Evolutionary conservation across 2,329 filamentous ascomycete genomes (phyloP).

Genomic region (Thelonectria olida): DNA sequence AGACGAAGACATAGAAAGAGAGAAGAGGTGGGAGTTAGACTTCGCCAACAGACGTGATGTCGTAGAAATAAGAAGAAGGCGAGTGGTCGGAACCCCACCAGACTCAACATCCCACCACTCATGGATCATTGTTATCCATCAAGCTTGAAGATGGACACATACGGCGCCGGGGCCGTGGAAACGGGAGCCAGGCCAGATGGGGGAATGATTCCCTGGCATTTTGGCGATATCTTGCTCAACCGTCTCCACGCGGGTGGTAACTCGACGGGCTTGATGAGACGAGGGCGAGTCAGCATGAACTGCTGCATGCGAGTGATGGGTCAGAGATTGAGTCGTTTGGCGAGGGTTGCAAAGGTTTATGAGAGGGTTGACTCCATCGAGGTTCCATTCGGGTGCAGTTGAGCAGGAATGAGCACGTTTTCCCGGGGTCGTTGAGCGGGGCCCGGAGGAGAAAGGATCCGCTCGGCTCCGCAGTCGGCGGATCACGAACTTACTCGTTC

Average conservation of each 20-base stretch:
- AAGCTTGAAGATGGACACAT: neutral
- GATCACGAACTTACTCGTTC: neutral
- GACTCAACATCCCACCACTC: too few relatives aligned
- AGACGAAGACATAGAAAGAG: slow-evolving; percentile 6
- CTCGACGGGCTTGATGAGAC: slow-evolving; percentile 20
- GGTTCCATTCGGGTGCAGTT: slow-evolving; percentile 23
- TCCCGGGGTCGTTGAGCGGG: slow-evolving; percentile 34
- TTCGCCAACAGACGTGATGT: slow-evolving; percentile 24
- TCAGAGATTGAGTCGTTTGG: too few relatives aligned
- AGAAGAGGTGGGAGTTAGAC: neutral
- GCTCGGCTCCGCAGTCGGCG: slow-evolving; percentile 19
- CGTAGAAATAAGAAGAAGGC: slow-evolving; percentile 38
- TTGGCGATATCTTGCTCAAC: slow-evolving; percentile 34
- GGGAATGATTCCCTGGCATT: slow-evolving; percentile 26
- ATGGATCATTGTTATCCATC: neutral
- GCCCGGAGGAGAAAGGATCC: neutral
- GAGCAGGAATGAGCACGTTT: slow-evolving; percentile 53
- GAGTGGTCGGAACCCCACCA: slow-evolving; percentile 25
- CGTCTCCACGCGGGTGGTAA: slow-evolving; percentile 16
- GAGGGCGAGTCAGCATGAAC: slow-evolving; percentile 9
- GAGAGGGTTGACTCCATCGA: slow-evolving; percentile 1
- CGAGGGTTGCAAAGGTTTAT: too few relatives aligned
- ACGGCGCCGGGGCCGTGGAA: slow-evolving; percentile 20
- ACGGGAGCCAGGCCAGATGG: slow-evolving; percentile 34
- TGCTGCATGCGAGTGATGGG: neutral